phyloP scores from a whole-genome alignment of 768 basidiomycete species.

The button mushroom (Agaricus bisporus) region DNA sequence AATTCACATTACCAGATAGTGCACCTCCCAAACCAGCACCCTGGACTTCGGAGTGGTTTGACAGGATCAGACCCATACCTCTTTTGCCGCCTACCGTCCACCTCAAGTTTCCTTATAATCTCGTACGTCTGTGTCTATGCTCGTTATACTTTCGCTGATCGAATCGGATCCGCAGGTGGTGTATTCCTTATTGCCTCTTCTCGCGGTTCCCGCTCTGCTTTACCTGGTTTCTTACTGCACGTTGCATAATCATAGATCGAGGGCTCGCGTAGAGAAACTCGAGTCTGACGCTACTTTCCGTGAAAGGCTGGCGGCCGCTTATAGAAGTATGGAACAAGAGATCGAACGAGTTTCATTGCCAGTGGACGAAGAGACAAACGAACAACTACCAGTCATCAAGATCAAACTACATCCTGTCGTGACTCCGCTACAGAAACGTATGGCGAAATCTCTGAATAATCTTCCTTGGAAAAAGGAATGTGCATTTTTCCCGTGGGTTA shows the following conservation, averaged over 20 bases:
- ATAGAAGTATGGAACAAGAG: conserved; percentile 52
- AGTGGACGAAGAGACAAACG: conserved; percentile 18
- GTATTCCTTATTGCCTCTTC: conserved; percentile 52
- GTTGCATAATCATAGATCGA: conserved; percentile 52
- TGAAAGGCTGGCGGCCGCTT: conserved; percentile 48
- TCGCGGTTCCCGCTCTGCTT: conserved; percentile 55
- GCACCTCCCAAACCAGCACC: conserved; percentile 37
- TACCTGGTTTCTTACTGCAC: conserved; percentile 51
- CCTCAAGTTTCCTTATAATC: conserved; percentile 60
- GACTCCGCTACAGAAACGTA: conserved; percentile 48
- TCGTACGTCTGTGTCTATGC: conserved; percentile 38
- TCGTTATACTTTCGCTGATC: not conserved
- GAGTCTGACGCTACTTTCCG: conserved; percentile 43
- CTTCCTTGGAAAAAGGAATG: conserved; percentile 70
- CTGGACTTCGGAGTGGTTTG: conserved; percentile 41
- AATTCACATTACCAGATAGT: conserved; percentile 37
- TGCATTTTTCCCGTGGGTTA: conserved; percentile 52
- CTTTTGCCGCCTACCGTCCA: conserved; percentile 56
- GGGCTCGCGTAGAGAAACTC: conserved; percentile 55
- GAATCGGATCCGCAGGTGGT: conserved; percentile 32
- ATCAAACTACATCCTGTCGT: conserved; percentile 38
- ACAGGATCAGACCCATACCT: conserved; percentile 32
- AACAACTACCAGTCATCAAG: conserved; percentile 17
- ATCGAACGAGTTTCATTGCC: conserved; percentile 62
- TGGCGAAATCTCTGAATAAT: conserved; percentile 55